phyloP scores from a whole-genome alignment of 257 asterid genomes.

The Solanum paucissectum region DNA sequence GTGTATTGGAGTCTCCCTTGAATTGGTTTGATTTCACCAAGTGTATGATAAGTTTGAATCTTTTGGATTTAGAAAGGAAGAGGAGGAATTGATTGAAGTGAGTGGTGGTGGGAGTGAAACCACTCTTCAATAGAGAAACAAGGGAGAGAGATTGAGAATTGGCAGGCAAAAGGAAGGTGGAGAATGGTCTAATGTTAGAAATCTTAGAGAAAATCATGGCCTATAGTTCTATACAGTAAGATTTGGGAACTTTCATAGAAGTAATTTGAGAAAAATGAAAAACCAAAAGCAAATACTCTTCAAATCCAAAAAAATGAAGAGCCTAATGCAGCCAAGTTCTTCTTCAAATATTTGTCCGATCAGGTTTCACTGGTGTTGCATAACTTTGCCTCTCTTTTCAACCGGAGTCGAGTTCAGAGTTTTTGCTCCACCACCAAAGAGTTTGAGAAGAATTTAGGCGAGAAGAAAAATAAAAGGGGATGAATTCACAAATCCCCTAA shows the following conservation, averaged over 20 bases:
- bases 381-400: neutral
- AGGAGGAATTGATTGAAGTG: conserved; percentile 49
- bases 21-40: conserved; percentile 33
- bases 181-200: neutral
- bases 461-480: too few relatives aligned
- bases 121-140: conserved; percentile 44
- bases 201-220: neutral
- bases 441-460: too few relatives aligned
- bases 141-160: conserved; percentile 19
- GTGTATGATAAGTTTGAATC: conserved; percentile 34
- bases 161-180: neutral
- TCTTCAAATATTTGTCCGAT: neutral
- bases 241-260: neutral
- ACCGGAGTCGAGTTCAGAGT: neutral
- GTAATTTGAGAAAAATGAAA: neutral
- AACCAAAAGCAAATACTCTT: neutral
- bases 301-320: neutral
- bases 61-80: conserved; percentile 31
- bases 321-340: neutral
- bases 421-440: neutral
- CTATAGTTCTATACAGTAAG: neutral
- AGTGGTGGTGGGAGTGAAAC: conserved; percentile 43
- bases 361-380: neutral
- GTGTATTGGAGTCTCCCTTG: conserved; percentile 26
- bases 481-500: too few relatives aligned